Percentiles rank a stretch among this genome's conserved stretches.
These are phyloP conservation scores for Chondrus crispus DNA, from an alignment of 23 red algal genomes.

Conservation along the genomic window DNA sequence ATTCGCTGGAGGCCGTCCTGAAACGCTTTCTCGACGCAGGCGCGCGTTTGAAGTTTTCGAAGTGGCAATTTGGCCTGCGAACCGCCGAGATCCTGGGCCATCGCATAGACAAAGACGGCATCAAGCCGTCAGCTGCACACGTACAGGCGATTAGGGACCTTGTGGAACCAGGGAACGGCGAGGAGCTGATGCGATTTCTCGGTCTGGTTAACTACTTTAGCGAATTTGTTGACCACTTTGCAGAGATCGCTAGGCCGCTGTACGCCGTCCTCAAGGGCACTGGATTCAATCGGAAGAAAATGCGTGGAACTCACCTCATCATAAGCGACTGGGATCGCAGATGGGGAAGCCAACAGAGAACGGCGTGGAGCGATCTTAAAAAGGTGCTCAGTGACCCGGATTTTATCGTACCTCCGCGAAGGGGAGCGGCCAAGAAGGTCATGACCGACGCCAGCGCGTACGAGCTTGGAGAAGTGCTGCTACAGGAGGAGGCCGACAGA, in stretches of 20 bases:
- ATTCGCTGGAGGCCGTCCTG: neutral
- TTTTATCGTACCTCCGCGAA: neutral
- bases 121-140: neutral
- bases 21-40: neutral
- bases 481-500: neutral
- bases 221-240: neutral
- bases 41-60: constrained; percentile 2
- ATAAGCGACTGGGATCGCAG: neutral
- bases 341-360: neutral
- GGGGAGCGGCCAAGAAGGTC: neutral
- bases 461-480: neutral
- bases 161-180: neutral
- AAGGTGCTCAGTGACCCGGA: neutral
- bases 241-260: neutral
- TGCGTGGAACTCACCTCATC: neutral
- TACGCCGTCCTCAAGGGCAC: constrained; percentile 17
- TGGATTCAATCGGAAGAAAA: neutral
- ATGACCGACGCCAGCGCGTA: neutral
- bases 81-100: neutral
- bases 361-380: neutral
- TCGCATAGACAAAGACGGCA: neutral
- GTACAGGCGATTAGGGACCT: neutral
- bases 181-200: neutral
- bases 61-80: constrained; percentile 20
- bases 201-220: constrained; percentile 1